These are phyloP conservation scores for Candida corydali DNA, from an alignment of 805 yeast genomes.

Conservation along the genomic window DNA sequence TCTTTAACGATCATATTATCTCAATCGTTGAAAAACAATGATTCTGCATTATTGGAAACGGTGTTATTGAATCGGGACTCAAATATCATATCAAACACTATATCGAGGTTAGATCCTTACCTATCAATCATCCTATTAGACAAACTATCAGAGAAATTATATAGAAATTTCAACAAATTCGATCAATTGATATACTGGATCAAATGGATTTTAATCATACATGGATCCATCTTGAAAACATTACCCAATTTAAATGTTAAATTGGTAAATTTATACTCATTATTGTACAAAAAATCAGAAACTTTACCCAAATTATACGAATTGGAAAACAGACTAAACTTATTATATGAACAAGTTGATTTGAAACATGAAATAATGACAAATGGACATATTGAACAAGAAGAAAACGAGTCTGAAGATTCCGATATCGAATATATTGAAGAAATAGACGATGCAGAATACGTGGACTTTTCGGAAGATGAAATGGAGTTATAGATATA, in stretches of 20 bases:
- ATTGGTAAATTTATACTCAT: constrained; percentile 43
- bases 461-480: constrained; percentile 10
- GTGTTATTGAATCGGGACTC: constrained; percentile 62
- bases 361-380: constrained; percentile 37
- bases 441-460: constrained; percentile 54
- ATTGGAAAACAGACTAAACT: constrained; percentile 45
- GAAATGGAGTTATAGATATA: constrained; percentile 8
- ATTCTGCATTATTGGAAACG: constrained; percentile 78
- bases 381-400: constrained; percentile 17
- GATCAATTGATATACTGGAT: constrained; percentile 52
- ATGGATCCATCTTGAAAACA: constrained; percentile 47
- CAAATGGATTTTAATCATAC: constrained; percentile 52
- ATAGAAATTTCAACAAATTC: constrained; percentile 48
- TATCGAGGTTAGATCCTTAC: constrained; percentile 44
- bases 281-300: constrained; percentile 44
- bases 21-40: constrained; percentile 86
- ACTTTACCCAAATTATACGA: constrained; percentile 49
- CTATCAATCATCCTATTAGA: constrained; percentile 49
- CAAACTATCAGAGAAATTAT: constrained; percentile 48
- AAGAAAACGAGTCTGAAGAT: constrained; percentile 25
- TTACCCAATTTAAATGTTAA: constrained; percentile 42
- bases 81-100: constrained; percentile 45
- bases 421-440: constrained; percentile 68
- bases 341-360: constrained; percentile 43
- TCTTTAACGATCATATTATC: constrained; percentile 79